Conservation (phyloP, 176 grass and related monocot genomes). For the Carex myosuroides region DNA sequence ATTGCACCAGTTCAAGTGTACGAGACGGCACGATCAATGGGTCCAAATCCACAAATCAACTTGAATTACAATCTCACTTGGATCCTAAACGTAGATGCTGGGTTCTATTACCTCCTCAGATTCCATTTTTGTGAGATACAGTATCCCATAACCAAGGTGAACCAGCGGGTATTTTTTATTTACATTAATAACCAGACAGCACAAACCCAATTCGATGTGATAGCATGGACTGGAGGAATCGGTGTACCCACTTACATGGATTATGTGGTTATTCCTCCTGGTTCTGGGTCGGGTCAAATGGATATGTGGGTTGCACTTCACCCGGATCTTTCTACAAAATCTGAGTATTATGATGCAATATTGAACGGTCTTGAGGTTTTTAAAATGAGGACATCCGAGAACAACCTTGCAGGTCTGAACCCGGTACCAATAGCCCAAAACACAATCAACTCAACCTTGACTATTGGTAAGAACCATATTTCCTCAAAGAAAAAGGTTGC, state of each 20-base stretch:
- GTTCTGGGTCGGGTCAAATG: constrained; percentile 10
- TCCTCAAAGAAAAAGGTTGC: neutral
- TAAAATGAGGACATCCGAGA: constrained; percentile 12
- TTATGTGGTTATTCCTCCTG: neutral
- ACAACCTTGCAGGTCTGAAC: constrained; percentile 19
- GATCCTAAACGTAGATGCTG: constrained; percentile 51
- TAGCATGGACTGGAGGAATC: constrained; percentile 23
- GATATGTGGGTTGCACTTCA: constrained; percentile 37
- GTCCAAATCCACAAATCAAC: constrained; percentile 34
- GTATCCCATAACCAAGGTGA: constrained; percentile 37
- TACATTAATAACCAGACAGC: constrained; percentile 87
- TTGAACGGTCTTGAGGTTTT: constrained; percentile 39
- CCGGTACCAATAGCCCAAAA: neutral
- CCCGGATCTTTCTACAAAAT: neutral
- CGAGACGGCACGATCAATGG: constrained; percentile 67
- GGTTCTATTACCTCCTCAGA: constrained; percentile 50
- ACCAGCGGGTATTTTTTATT: constrained; percentile 66
- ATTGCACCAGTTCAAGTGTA: constrained; percentile 50
- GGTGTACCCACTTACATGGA: constrained; percentile 21
- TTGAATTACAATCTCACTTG: constrained; percentile 83
- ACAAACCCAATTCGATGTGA: constrained; percentile 42
- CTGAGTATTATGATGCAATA: constrained; percentile 25
- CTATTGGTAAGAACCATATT: neutral
- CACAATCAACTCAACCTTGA: neutral
- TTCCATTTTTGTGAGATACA: constrained; percentile 91